phyloP scores from a whole-genome alignment of 495 filamentous ascomycete species.

The Aspergillus bertholletiae region DNA sequence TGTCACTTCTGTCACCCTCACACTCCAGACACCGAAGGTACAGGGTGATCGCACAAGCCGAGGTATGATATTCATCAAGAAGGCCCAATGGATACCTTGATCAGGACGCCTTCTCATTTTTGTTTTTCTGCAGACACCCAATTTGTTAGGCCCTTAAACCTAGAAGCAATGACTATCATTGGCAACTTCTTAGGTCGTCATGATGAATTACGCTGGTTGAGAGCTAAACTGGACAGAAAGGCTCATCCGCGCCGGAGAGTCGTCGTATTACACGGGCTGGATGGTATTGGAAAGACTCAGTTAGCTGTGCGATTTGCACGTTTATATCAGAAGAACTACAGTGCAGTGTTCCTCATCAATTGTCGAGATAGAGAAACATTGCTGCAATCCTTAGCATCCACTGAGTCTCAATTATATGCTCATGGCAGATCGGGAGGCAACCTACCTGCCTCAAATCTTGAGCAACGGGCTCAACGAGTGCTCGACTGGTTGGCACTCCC shows the following conservation, averaged over 20 bases:
- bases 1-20: not conserved
- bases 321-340: not conserved
- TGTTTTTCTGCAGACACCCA: not conserved
- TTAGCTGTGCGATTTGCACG: conserved; percentile 15
- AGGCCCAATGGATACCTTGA: not conserved
- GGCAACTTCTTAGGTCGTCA: not conserved
- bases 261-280: conserved; percentile 18
- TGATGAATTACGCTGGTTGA: not conserved
- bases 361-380: not conserved
- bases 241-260: not conserved
- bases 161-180: not conserved
- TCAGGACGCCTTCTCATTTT: not conserved
- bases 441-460: not conserved
- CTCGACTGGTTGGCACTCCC: not conserved
- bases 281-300: conserved; percentile 29
- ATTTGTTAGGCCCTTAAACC: not conserved
- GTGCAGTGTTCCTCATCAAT: not conserved
- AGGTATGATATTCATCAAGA: not conserved
- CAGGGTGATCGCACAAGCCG: too few species aligned
- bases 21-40: not conserved
- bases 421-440: not conserved
- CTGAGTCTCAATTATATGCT: not conserved
- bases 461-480: not conserved
- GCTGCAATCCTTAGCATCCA: not conserved
- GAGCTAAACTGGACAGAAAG: not conserved